Evolutionary conservation across 345 rosid genomes (phyloP).

Genomic region (Reutealis trisperma): DNA sequence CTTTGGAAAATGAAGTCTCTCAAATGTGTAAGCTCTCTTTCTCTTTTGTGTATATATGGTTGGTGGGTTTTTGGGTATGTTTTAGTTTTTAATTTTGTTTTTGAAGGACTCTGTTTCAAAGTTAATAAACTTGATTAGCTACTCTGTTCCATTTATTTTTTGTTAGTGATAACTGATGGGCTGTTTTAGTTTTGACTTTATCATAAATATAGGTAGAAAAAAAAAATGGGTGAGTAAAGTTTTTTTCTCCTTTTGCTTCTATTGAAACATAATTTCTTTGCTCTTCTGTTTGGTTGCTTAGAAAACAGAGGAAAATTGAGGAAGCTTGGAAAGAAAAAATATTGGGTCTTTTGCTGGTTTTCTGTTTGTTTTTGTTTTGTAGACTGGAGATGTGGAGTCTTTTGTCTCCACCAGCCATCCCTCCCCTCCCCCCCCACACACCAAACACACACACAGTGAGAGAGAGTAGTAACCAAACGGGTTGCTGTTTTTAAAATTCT

Average conservation of each 20-base stretch:
- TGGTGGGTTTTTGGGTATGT: background rate
- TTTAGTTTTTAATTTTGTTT: background rate
- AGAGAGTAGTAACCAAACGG: background rate
- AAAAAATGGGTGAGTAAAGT: background rate
- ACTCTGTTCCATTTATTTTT: background rate
- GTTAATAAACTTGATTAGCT: constrained; percentile 11
- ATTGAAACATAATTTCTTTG: background rate
- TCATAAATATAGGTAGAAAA: background rate
- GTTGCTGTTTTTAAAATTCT: background rate
- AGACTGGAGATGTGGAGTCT: background rate
- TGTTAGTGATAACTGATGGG: constrained; percentile 1
- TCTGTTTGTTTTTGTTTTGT: background rate
- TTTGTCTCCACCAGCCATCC: background rate
- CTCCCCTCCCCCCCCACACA: too few relatives aligned
- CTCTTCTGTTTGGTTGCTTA: constrained; percentile 12
- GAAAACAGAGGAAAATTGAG: background rate
- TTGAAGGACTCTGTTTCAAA: background rate
- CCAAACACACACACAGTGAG: background rate
- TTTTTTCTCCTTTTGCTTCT: background rate
- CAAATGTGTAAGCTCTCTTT: constrained; percentile 34
- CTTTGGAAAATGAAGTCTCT: constrained; percentile 37
- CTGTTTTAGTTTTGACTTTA: constrained; percentile 6
- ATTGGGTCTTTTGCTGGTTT: background rate
- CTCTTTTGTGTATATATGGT: background rate
- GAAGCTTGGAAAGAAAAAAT: background rate